A percentile compares a stretch with the other conserved stretches of the same genome.
Conservation (phyloP, 805 yeast species). For the Metschnikowia colocasiae region DNA sequence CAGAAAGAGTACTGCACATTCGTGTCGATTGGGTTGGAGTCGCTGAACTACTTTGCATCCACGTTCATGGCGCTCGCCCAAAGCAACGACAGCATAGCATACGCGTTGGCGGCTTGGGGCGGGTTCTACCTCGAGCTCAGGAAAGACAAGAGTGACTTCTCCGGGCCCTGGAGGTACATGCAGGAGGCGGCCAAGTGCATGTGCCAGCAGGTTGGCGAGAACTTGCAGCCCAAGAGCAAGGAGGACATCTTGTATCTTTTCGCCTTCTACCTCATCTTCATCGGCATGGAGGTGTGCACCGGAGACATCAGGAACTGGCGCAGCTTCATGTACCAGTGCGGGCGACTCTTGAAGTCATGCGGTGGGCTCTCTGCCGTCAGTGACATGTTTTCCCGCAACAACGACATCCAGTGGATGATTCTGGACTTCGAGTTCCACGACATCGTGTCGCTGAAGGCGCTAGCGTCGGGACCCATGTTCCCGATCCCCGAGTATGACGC, state of each 20-base stretch:
- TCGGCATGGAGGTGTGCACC: slow-evolving; percentile 21
- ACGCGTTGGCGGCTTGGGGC: slow-evolving; percentile 22
- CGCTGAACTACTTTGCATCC: slow-evolving; percentile 21
- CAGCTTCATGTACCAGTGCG: slow-evolving; percentile 16
- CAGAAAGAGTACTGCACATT: slow-evolving; percentile 17
- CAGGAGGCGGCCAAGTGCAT: slow-evolving; percentile 19
- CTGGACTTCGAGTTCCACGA: slow-evolving; percentile 22
- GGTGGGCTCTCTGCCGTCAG: slow-evolving; percentile 17
- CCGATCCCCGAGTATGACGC: slow-evolving; percentile 14
- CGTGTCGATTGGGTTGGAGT: slow-evolving; percentile 16
- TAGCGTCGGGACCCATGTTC: slow-evolving; percentile 18
- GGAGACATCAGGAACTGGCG: slow-evolving; percentile 23
- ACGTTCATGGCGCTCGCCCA: slow-evolving; percentile 19
- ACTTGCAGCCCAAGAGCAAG: slow-evolving; percentile 12
- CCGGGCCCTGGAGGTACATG: slow-evolving; percentile 21
- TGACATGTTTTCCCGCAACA: slow-evolving; percentile 12
- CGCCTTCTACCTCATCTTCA: slow-evolving; percentile 19
- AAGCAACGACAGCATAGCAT: slow-evolving; percentile 16
- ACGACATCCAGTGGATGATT: slow-evolving; percentile 22
- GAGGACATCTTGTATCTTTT: slow-evolving; percentile 16
- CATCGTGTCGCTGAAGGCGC: slow-evolving; percentile 17
- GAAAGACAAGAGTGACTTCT: slow-evolving; percentile 15
- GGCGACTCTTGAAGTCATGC: slow-evolving; percentile 11
- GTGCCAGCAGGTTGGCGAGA: slow-evolving; percentile 17
- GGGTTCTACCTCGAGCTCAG: slow-evolving; percentile 19